Percentiles rank a stretch among this genome's conserved stretches.
phyloP scores from a whole-genome alignment of 768 basidiomycete species.

The Candolleomyces aberdarensis region DNA sequence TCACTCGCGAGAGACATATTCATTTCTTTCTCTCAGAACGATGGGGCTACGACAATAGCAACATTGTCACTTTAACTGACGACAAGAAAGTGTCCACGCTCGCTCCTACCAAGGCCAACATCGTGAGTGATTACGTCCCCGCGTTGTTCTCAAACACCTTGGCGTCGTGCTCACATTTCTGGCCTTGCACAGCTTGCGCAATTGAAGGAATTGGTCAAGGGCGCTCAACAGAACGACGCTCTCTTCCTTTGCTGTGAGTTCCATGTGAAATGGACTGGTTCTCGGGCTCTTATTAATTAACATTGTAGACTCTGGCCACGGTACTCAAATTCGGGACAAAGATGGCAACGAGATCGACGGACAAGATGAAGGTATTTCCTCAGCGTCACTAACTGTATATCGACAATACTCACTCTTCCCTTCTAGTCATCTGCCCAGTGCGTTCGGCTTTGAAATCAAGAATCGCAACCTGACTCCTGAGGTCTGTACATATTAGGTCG shows the following conservation, averaged over 20 bases:
- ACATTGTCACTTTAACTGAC: not conserved
- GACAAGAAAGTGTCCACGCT: not conserved
- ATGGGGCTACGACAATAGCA: conserved; percentile 1
- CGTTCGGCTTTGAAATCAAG: not conserved
- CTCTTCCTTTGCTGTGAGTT: conserved; percentile 1
- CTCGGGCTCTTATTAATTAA: not conserved
- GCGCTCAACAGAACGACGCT: not conserved
- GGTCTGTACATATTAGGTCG: conserved; percentile 30
- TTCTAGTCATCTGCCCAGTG: not conserved
- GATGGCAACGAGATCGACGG: not conserved
- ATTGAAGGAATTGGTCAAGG: not conserved
- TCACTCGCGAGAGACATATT: not conserved
- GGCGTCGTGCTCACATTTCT: too few relatives aligned
- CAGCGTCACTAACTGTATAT: not conserved
- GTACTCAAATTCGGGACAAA: not conserved
- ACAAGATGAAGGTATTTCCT: not conserved
- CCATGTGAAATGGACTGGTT: not conserved
- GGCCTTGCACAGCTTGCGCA: not conserved
- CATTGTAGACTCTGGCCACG: not conserved
- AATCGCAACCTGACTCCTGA: not conserved
- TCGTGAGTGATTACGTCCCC: not conserved
- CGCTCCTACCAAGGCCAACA: not conserved
- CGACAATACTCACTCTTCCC: not conserved
- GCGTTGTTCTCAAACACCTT: not conserved
- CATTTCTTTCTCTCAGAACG: not conserved